Base-by-base conservation (phyloP, 495 filamentous ascomycete genomes). In the Usnea hakonensis region DNA sequence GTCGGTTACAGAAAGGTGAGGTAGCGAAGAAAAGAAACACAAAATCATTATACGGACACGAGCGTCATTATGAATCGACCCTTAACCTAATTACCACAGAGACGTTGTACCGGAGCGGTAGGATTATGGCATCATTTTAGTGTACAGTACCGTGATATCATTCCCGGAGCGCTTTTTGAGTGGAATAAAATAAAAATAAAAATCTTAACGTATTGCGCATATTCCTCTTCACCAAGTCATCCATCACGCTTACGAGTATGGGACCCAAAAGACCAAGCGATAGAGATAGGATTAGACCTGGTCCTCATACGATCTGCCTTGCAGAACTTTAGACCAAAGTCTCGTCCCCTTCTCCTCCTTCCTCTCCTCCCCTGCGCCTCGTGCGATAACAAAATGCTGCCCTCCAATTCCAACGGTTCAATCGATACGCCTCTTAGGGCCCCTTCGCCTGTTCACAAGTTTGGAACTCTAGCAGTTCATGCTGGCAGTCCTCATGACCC, bases 381-480 rank as follows among this genome's bases (percentile, higher is more conserved):
- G 8, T n/a, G 13, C 28, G 5, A 35, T 41, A 32, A 50, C 67
- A 72, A 40, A 43, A 80, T 79, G 75, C 72, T 75, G 32, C 56
- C 68, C 41, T 21, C 64, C 32, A 26, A 40, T 40, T 43, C 46
- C 26, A 74, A 77, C n/a, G 67, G 74, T 44, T 71, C 80, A 14
- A 83, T 85, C 62, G 79, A 84, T 62, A 85, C 83, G 10, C 83
- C 83, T 21, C 81, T 80, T 11, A 73, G 83, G 32, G 76, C 82
- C 38, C 77, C 83, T 17, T 82, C 82, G 21, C 83, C 85, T 59
- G 74, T 83, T 32, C 84, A 87, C 68, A 79, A 82, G 28, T 98
- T 98, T 75, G 94, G 89, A 26, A 98, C 94, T 36, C 80, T 94
- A 32, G 94, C 94, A 50, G 94, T 98, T 16, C 94, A 98, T 75